Base-by-base conservation (phyloP, 2,329 filamentous ascomycete species). In the Grosmannia huntii region DNA sequence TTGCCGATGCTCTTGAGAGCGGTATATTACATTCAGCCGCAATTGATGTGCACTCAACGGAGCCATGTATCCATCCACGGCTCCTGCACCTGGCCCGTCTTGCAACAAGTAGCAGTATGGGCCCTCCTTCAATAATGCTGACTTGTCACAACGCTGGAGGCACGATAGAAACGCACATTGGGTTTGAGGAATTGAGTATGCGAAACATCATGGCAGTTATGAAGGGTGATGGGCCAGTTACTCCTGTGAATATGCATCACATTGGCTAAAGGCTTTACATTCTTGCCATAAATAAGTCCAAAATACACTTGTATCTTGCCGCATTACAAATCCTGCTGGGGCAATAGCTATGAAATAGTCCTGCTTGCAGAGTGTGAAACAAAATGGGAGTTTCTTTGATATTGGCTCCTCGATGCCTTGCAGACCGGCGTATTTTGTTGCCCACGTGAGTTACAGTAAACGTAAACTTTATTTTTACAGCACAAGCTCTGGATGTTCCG, bases 101-200 rank as follows among this genome's bases (percentile, higher is more conserved):
- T 10, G 53, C 62, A 38, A 64, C 65, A 16, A 6, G 49, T 7
- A 3, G 38, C 4, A 36, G 59, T 16, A 12, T 33, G 5, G 48
- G 54, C 5, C 60, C 60, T 5, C 52, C 57, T 1, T 53, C 44
- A 1, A 80, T 80, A 0, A 76, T 84, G 71, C 66, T 87, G 57
- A 81, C 84, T n/a, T 81, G 81, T 56, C 85, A 87, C 66, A 85
- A 85, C 62, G 84, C 83, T 1, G 84, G 84, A 0, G 82, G 83
- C 4, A 85, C 83, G 41, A 74, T 86, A 16, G 82, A 86, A 67
- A 84, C 83, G 61, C 82, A 84, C 64, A 67, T 78, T n/a, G 82
- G 80, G 4, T 86, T 87, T 63, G 84, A 87, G 72, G 76, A 80
- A 67, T 65, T 86, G 67, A 80, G 79, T 38, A 86, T 88, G 77